Evolutionary conservation across 345 rosid genomes (phyloP), one percentile per base, ranked within the genome.

Genomic region (Linum usitatissimum): DNA sequence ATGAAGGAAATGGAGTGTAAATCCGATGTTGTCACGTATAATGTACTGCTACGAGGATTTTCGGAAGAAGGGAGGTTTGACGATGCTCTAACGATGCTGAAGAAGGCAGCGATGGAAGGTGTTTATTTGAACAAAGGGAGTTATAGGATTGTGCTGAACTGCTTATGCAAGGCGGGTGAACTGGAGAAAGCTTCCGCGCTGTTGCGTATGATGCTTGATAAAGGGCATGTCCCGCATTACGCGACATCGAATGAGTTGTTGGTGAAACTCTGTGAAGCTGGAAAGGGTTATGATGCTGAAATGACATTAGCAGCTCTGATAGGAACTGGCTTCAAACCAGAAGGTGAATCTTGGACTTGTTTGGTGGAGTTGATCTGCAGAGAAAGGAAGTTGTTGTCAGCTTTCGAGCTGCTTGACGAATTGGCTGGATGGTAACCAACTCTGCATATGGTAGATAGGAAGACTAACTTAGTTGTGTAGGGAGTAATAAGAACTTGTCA

Each of bases 171-270:
- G 30, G 77, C 73, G 20, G 84, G 78, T 57, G 84, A 90, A 66
- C 64, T 93, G 60, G 80, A 70, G 63, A 84, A 81, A 78, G 91
- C 94, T 6, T 59, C 70, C 0, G 60, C 68, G 40, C 69, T 88
- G 70, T 58, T 89, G 67, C 64, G 64, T 70, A 65, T 84, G 82
- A 93, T 86, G 96, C 78, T 83, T 1, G 30, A 66, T 59, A 83
- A 78, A 73, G 88, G 96, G 8, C 68, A 79, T 72, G 18, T 78
- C 61, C 97, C 90, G 3, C 94, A 93, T 71, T 67, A 83, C 71
- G 94, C 78, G 31, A 90, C 96, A 30, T 92, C 97, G 66, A 92
- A 92, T 58, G 88, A 83, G 53, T 55, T 89, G 75, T 82, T 92
- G 59, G 68, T 74, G 59, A 66, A 68, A 56, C 81, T 89, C 53